phyloP scores from a whole-genome alignment of 1,139 yeast species.

The Yamadazyma dendronema region DNA sequence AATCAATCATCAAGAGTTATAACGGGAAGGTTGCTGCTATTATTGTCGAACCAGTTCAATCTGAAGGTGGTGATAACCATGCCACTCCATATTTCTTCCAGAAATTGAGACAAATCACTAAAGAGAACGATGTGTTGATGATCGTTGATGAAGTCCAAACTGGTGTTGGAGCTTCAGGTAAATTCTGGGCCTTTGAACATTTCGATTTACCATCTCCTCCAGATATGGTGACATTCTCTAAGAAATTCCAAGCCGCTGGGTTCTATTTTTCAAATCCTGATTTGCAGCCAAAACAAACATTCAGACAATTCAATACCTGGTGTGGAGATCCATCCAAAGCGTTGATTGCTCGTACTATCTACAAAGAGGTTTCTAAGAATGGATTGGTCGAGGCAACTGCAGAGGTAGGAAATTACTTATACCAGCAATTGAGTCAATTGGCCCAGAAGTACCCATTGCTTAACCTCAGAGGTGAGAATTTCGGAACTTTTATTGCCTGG shows the following conservation, averaged over 20 bases:
- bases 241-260: slow-evolving; percentile 86
- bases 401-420: slow-evolving; percentile 64
- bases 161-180: slow-evolving; percentile 85
- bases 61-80: slow-evolving; percentile 89
- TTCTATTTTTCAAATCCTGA: slow-evolving; percentile 73
- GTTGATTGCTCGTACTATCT: slow-evolving; percentile 68
- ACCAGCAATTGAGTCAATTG: slow-evolving; percentile 47
- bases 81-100: slow-evolving; percentile 75
- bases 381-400: slow-evolving; percentile 55
- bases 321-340: slow-evolving; percentile 86
- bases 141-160: slow-evolving; percentile 86
- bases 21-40: slow-evolving; percentile 63
- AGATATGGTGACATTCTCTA: slow-evolving; percentile 80
- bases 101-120: slow-evolving; percentile 69
- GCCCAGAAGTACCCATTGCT: slow-evolving; percentile 53
- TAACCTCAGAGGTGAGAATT: slow-evolving; percentile 69
- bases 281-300: slow-evolving; percentile 66
- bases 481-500: slow-evolving; percentile 82
- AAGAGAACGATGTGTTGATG: slow-evolving; percentile 63
- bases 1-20: slow-evolving; percentile 46
- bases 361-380: slow-evolving; percentile 59
- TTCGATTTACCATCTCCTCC: slow-evolving; percentile 72
- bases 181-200: slow-evolving; percentile 85
- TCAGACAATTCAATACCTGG: slow-evolving; percentile 90
- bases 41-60: slow-evolving; percentile 77